Percentiles rank a stretch among this genome's conserved stretches.
phyloP scores from a whole-genome alignment of 2,329 filamentous ascomycete genomes.

The Trichoderma afroharzianum region DNA sequence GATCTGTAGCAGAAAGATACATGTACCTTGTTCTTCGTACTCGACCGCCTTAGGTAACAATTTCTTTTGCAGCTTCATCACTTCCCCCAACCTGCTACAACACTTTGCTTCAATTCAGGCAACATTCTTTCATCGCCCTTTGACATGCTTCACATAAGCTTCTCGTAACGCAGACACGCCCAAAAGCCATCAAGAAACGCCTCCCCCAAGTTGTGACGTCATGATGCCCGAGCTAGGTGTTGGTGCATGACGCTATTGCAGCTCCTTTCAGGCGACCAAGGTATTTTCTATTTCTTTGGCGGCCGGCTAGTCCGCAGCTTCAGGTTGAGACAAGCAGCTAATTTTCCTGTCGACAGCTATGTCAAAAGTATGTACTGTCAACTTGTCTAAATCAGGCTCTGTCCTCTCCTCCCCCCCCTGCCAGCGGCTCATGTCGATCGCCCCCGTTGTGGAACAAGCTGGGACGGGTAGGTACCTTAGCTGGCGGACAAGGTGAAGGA shows the following conservation, averaged over 20 bases:
- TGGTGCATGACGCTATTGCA: slow-evolving; percentile 20
- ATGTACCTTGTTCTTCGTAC: not conserved
- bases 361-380: not conserved
- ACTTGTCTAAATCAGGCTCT: not conserved
- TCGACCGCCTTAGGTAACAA: not conserved
- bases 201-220: slow-evolving; percentile 23
- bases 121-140: not conserved
- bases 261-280: not conserved
- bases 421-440: slow-evolving; percentile 6
- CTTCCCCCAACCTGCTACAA: not conserved
- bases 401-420: not conserved
- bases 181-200: not conserved
- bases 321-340: not conserved
- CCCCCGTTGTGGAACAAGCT: slow-evolving; percentile 2
- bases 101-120: not conserved
- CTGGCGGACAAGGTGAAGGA: not conserved
- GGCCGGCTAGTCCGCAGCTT: not conserved
- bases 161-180: not conserved
- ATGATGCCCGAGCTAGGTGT: slow-evolving; percentile 20
- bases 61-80: not conserved
- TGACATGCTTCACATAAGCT: not conserved
- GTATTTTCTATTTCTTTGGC: not conserved
- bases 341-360: not conserved
- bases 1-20: not conserved
- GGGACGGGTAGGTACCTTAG: slow-evolving; percentile 10